Conservation (phyloP, 176 grass and related monocot genomes). For the Triticum monococcum region DNA sequence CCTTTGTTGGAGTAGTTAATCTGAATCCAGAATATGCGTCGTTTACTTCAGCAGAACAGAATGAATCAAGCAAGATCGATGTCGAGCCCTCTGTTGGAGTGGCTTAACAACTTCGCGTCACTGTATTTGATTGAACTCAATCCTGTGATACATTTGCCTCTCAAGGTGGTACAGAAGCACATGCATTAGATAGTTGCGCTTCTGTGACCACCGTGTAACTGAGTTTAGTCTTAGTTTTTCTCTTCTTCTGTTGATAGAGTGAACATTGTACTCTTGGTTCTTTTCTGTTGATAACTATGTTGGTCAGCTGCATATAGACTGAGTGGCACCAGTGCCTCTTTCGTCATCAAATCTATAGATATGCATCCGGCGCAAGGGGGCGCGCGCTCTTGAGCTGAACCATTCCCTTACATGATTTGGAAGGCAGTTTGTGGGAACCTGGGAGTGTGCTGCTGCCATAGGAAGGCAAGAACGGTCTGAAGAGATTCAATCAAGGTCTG, state of each 20-base stretch:
- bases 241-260: neutral
- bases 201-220: neutral
- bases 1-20: neutral
- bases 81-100: neutral
- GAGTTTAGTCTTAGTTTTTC: constrained; percentile 22
- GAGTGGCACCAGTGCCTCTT: neutral
- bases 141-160: neutral
- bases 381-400: neutral
- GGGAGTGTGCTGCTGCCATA: neutral
- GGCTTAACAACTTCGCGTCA: neutral
- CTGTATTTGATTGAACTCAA: constrained; percentile 6
- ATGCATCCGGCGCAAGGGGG: neutral
- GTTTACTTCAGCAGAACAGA: neutral
- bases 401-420: neutral
- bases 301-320: neutral
- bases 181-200: neutral
- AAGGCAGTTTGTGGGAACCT: neutral
- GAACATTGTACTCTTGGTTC: neutral
- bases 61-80: neutral
- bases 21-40: neutral
- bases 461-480: neutral
- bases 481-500: neutral
- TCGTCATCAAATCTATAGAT: neutral
- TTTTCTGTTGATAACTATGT: neutral
- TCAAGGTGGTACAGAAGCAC: neutral